Evolutionary conservation across 805 yeast genomes (phyloP), one percentile per base, ranked within the genome.

Genomic region (Barnettozyma salicaria): DNA sequence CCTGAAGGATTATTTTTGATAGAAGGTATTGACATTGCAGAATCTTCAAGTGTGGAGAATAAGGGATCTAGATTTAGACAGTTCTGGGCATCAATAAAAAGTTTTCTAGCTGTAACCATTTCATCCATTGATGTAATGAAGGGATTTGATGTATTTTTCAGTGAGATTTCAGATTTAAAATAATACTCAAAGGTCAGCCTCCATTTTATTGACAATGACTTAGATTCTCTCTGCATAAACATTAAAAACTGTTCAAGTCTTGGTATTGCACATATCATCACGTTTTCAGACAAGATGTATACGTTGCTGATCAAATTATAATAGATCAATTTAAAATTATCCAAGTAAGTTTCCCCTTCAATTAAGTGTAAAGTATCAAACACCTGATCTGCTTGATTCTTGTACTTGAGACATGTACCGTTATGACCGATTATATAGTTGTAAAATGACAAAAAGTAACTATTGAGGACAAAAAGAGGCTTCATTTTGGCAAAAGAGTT

Each of bases 11-110:
- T n/a, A n/a, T n/a, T n/a, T n/a, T 51, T 37, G 27, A 45, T 46
- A 21, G 70, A 60, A 0, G 78, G 76, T 8, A 68, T 52, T 0
- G 73, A 64, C 37, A 72, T 52, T 1, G 72, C 74, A 1, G 78
- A 70, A 25, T 74, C 79, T 33, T 63, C 69, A 29, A 74, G 44
- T 6, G 68, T 64, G 4, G 72, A 67, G 31, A 68, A 64, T 22
- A 70, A 64, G 0, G 81, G 78, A 48, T 75, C 78, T 13, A 44
- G 43, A 19, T 58, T 60, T 42, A 70, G 44, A 5, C 52, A 49
- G 3, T 42, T 49, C 30, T 60, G 50, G 2, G 65, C 61, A 22
- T 47, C 48, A n/a, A 48, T 37, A 30, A 63, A 61, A 11, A 50
- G 44, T 13, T 45, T 45, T 32, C 61, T 55, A 6, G 60, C 48